phyloP scores from a whole-genome alignment of 345 rosid genomes.

The Boechera stricta region DNA sequence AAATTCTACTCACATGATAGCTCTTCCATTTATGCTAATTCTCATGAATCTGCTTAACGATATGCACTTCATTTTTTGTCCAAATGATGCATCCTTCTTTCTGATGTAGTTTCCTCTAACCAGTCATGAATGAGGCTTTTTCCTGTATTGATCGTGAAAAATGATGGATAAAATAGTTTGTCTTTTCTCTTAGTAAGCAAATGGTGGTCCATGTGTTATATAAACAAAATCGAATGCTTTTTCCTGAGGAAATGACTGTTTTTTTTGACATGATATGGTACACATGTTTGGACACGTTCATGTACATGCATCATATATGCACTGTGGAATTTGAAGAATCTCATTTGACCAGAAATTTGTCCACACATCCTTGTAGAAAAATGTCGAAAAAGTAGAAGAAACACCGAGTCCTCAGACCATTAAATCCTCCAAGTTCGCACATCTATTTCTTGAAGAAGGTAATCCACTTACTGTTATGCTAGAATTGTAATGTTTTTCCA shows the following conservation, averaged over 20 bases:
- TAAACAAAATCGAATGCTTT: slow-evolving; percentile 17
- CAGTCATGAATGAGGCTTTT: slow-evolving; percentile 11
- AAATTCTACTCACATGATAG: slow-evolving; percentile 20
- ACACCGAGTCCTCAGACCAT: slow-evolving; percentile 47
- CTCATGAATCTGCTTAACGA: neutral
- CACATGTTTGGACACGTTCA: slow-evolving; percentile 14
- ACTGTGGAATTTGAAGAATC: slow-evolving; percentile 13
- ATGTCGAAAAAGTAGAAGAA: slow-evolving; percentile 58
- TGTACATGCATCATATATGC: slow-evolving; percentile 11
- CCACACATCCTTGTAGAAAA: slow-evolving; percentile 51
- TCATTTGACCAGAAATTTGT: slow-evolving; percentile 32
- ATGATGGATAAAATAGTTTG: slow-evolving; percentile 13
- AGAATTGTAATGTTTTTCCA: slow-evolving; percentile 13
- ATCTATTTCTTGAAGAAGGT: slow-evolving; percentile 94
- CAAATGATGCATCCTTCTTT: slow-evolving; percentile 18
- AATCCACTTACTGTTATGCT: slow-evolving; percentile 24
- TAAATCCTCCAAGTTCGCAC: slow-evolving; percentile 88
- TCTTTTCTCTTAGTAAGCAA: slow-evolving; percentile 21
- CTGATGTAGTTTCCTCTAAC: neutral
- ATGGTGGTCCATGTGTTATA: slow-evolving; percentile 18
- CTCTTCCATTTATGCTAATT: slow-evolving; percentile 18
- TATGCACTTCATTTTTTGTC: slow-evolving; percentile 9
- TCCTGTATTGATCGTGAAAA: slow-evolving; percentile 15
- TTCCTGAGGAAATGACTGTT: slow-evolving; percentile 9
- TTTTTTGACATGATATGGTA: slow-evolving; percentile 11